These are phyloP conservation scores for Myriosclerotinia curreyana DNA, from an alignment of 2,329 filamentous ascomycete species.

Conservation along the genomic window DNA sequence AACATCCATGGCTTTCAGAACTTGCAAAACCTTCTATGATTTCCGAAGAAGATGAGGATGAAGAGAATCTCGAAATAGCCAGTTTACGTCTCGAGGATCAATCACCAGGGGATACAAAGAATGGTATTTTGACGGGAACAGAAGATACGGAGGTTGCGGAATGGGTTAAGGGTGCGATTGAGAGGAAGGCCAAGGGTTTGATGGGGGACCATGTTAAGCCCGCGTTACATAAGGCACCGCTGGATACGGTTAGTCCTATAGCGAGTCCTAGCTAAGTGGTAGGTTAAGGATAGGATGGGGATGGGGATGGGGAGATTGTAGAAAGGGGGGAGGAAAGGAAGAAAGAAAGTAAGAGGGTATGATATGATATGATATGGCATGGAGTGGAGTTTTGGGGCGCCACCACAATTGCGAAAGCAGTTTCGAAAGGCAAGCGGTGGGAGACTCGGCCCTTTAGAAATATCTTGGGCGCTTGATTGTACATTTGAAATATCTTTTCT, in stretches of 20 bases:
- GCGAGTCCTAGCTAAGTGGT: slow-evolving; percentile 22
- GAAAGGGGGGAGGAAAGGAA: not conserved
- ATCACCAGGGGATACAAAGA: not conserved
- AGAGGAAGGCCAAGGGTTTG: slow-evolving; percentile 59
- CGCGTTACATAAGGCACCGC: slow-evolving; percentile 80
- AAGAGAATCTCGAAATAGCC: slow-evolving; percentile 35
- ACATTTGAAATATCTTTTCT: not conserved
- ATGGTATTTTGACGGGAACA: slow-evolving; percentile 27
- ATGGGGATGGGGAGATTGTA: too few species aligned
- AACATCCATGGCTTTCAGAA: slow-evolving; percentile 81
- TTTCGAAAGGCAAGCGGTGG: not conserved
- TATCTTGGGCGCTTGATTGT: not conserved
- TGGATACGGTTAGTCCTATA: slow-evolving; percentile 66
- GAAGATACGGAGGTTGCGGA: slow-evolving; percentile 79
- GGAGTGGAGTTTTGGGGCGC: not conserved
- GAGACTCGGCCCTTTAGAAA: not conserved
- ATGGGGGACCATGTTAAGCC: slow-evolving; percentile 61
- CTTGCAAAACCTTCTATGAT: slow-evolving; percentile 76
- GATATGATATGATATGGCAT: not conserved
- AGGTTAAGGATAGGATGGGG: not conserved
- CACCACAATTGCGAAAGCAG: not conserved
- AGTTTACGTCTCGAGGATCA: slow-evolving; percentile 21
- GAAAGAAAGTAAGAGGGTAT: not conserved
- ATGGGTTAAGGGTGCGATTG: slow-evolving; percentile 75
- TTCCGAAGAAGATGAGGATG: slow-evolving; percentile 61